Conservation (phyloP, 2,329 filamentous ascomycete species). For the Blumeria hordei region DNA sequence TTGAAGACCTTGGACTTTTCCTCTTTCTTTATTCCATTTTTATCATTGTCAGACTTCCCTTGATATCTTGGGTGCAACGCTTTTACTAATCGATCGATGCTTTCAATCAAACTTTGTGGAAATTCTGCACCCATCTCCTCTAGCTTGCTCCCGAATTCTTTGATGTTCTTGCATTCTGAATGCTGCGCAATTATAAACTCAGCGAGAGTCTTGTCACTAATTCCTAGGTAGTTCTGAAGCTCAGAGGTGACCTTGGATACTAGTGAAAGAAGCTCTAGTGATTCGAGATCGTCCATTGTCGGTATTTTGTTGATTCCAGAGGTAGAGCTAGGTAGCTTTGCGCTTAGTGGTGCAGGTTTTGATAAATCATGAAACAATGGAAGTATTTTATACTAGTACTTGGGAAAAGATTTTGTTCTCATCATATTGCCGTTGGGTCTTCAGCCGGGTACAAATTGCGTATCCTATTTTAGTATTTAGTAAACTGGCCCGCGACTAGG, state of each 20-base stretch:
- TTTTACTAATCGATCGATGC: constrained; percentile 66
- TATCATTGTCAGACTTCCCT: constrained; percentile 19
- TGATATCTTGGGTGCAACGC: constrained; percentile 86
- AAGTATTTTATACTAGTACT: no score
- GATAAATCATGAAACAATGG: no score
- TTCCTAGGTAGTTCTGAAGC: constrained; percentile 76
- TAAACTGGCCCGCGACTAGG: no score
- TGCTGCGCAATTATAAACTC: constrained; percentile 92
- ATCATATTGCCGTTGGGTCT: no score
- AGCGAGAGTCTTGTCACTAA: constrained; percentile 82
- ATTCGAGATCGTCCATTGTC: constrained; percentile 41
- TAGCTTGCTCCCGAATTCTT: constrained; percentile 54
- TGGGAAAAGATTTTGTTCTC: no score
- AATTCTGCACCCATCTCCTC: constrained; percentile 60
- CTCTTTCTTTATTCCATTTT: constrained; percentile 25
- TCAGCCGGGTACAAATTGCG: no score
- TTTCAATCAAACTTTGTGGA: constrained; percentile 67
- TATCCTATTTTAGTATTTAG: no score
- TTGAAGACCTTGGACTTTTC: constrained; percentile 77
- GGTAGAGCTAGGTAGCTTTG: no score
- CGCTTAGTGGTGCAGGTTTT: no score
- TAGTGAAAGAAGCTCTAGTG: constrained; percentile 78
- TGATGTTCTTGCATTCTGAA: constrained; percentile 41
- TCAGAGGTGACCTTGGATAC: constrained; percentile 89
- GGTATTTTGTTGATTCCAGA: background rate